phyloP scores from a whole-genome alignment of 108 stramenopile species.

The Seminavis robusta region DNA sequence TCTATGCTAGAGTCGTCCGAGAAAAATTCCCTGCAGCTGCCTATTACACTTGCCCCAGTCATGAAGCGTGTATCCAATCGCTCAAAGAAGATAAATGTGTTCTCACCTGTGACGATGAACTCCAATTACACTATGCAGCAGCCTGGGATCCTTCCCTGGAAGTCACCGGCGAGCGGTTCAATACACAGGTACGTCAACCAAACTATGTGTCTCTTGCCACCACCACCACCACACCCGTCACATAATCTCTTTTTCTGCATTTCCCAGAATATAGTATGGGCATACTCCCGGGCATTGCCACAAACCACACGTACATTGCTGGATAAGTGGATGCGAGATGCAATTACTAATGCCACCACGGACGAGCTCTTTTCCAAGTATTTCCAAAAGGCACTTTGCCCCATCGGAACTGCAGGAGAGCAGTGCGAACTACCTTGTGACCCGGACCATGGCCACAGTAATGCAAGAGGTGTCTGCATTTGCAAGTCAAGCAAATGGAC shows the following conservation, averaged over 20 bases:
- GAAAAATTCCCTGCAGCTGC: neutral
- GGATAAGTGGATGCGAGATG: slow-evolving; percentile 12
- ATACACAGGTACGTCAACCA: neutral
- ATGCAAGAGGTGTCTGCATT: slow-evolving; percentile 5
- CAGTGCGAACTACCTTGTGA: too few relatives aligned
- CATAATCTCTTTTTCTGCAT: too few relatives aligned
- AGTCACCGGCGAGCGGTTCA: slow-evolving; percentile 2
- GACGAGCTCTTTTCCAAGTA: slow-evolving; percentile 13
- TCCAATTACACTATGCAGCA: neutral
- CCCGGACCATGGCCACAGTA: neutral
- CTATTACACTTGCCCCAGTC: neutral
- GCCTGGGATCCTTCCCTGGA: neutral
- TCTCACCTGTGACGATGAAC: neutral
- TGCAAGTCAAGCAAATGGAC: slow-evolving; percentile 9
- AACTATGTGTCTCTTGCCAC: too few relatives aligned
- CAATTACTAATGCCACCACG: neutral
- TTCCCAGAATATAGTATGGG: too few relatives aligned
- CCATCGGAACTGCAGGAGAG: too few relatives aligned
- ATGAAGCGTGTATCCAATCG: neutral
- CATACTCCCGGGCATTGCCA: neutral
- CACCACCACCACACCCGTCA: too few relatives aligned
- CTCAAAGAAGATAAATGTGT: neutral
- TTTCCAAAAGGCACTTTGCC: too few relatives aligned
- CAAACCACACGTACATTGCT: neutral
- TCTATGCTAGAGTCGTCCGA: neutral